These are phyloP conservation scores for Lactifluus hygrophoroides DNA, from an alignment of 768 basidiomycete genomes.

Conservation along the genomic window DNA sequence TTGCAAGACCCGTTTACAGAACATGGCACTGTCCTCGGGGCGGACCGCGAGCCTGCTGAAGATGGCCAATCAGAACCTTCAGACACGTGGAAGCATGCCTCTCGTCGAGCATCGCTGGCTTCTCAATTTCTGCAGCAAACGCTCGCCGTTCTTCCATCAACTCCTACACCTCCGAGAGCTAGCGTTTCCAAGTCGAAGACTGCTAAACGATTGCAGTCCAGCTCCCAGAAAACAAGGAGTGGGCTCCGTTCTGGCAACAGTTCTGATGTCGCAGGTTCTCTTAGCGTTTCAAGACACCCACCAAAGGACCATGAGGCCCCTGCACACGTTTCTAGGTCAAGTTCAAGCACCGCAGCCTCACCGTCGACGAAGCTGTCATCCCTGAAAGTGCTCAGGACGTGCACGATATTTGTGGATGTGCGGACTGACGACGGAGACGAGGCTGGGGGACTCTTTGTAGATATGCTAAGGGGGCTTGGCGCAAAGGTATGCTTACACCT, in stretches of 20 bases:
- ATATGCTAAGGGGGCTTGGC: constrained; percentile 73
- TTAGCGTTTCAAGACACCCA: constrained; percentile 30
- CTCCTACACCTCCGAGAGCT: constrained; percentile 25
- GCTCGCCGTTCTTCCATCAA: constrained; percentile 40
- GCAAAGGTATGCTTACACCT: constrained; percentile 48
- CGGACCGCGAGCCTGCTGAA: constrained; percentile 2
- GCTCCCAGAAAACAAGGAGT: constrained; percentile 12
- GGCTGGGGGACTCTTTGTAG: constrained; percentile 70
- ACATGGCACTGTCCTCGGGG: neutral
- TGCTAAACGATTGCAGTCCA: constrained; percentile 17
- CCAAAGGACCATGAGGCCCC: constrained; percentile 23
- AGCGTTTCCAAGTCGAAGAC: constrained; percentile 18
- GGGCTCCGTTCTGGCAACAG: constrained; percentile 14
- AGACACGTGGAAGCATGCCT: constrained; percentile 32
- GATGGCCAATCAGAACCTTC: constrained; percentile 11
- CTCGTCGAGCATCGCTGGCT: constrained; percentile 48
- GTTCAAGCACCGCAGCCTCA: constrained; percentile 27
- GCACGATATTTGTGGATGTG: constrained; percentile 81
- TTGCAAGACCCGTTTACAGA: constrained; percentile 13
- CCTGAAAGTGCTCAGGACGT: constrained; percentile 58
- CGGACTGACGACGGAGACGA: constrained; percentile 66
- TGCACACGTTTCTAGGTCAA: constrained; percentile 21
- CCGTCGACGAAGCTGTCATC: constrained; percentile 17
- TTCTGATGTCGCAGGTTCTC: constrained; percentile 17
- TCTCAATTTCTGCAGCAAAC: constrained; percentile 58